phyloP scores from a whole-genome alignment of 192 early-diverging fungal species.

The Podila epicladia region DNA sequence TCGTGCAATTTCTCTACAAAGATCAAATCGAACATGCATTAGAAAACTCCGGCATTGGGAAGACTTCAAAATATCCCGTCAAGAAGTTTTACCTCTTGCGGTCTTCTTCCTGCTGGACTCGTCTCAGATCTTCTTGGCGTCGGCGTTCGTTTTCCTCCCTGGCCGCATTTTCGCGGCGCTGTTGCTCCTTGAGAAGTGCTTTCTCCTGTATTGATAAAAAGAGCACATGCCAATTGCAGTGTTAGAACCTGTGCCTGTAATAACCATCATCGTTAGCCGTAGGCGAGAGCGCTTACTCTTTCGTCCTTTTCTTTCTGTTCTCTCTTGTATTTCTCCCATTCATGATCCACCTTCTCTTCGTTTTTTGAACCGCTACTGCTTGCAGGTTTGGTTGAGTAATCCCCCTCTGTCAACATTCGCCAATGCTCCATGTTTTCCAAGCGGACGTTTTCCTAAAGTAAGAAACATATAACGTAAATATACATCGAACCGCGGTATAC shows the following conservation, averaged over 20 bases:
- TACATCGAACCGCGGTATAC: background rate
- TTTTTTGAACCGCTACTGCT: background rate
- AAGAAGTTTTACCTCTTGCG: background rate
- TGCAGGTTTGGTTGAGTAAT: background rate
- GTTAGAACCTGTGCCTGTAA: background rate
- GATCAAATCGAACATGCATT: no score
- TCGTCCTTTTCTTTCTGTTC: background rate
- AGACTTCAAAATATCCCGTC: no score
- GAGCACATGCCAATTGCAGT: no score
- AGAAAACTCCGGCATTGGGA: no score
- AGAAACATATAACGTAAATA: no score
- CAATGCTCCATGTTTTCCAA: background rate
- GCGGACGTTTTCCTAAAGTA: background rate
- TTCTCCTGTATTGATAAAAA: background rate
- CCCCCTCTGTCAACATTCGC: background rate
- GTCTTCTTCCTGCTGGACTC: background rate
- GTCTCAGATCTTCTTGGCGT: background rate
- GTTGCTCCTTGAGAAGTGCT: background rate
- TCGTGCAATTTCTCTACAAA: background rate
- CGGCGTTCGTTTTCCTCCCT: background rate
- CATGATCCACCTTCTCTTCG: background rate
- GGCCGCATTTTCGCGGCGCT: background rate
- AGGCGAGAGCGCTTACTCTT: background rate
- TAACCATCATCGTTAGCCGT: background rate
- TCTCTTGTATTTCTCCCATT: background rate